Evolutionary conservation across 2,329 filamentous ascomycete species (phyloP), one percentile per base, ranked within the genome.

Genomic region (Xylariaceae sp.): DNA sequence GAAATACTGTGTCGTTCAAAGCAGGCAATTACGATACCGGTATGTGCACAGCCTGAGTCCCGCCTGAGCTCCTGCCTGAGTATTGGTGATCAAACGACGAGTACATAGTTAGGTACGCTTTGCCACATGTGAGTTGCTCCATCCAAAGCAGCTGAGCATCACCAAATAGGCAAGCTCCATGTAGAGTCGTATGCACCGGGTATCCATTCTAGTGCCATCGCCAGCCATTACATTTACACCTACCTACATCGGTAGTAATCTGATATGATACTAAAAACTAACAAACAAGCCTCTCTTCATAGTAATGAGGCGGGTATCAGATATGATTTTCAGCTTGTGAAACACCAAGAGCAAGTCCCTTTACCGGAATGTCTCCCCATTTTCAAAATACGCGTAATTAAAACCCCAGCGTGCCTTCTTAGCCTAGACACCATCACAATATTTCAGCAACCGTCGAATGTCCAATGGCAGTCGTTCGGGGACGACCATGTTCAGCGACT

Each of bases 301-400:
- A 29, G 19, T 58, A 42, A 9, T 41, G 31, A 34, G 37, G 49
- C n/a, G 58, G 58, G 58, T 60, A 60, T 60, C 55, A 47, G 55
- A 43, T 41, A 50, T 50, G 43, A 39, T 52, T 44, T 53, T 19
- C 19, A 19, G 50, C 43, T 51, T 49, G 46, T 35, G 47, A 47
- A 41, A 46, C 35, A 51, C 34, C 44, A 51, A 29, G 6, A 37
- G 35, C 5, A 37, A 35, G 19, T 44, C 41, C 9, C 29, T 29
- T 4, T 9, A 40, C 30, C 30, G 47, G 35, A 41, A 42, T 46
- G 43, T 44, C 4, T 44, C 31, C 11, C 19, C 27, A 30, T 26
- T 40, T 47, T 26, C 5, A 42, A 53, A 32, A 47, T n/a, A 40
- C 19, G 11, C 9, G 12, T 19, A 12, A 8, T 48, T 44, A 11